A percentile compares a stretch with the other conserved stretches of the same genome.
Conservation (phyloP, 768 basidiomycete genomes). For the Pleurotus platypus region DNA sequence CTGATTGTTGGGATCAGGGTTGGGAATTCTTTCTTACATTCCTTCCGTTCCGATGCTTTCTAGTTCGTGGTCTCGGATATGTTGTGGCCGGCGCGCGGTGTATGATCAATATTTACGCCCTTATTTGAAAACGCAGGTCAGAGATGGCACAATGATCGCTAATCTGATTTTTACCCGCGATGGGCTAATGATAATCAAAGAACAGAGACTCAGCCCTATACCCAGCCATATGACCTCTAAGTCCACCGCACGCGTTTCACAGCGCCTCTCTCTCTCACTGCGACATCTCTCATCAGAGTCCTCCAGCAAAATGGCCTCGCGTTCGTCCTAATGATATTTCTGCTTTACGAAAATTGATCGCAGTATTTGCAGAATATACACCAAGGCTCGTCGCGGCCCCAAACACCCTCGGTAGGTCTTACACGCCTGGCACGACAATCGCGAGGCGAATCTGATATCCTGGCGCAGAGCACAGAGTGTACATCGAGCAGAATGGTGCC, state of each 20-base stretch:
- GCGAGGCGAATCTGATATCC: constrained; percentile 15
- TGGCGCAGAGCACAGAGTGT: constrained; percentile 86
- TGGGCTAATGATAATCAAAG: constrained; percentile 18
- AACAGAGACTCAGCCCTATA: constrained; percentile 22
- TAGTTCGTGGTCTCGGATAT: not conserved
- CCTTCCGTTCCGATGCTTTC: not conserved
- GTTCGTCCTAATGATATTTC: constrained; percentile 33
- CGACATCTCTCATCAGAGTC: constrained; percentile 47
- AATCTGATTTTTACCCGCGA: not conserved
- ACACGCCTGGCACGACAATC: constrained; percentile 11
- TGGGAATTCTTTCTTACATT: not conserved
- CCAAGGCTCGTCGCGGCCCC: constrained; percentile 81
- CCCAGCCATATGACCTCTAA: constrained; percentile 31
- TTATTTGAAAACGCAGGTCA: constrained; percentile 13
- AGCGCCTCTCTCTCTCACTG: constrained; percentile 62
- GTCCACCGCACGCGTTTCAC: constrained; percentile 32
- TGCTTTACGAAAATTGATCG: constrained; percentile 14
- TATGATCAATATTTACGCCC: not conserved
- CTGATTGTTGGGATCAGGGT: too few species aligned
- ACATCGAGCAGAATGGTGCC: constrained; percentile 83
- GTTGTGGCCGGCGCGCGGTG: not conserved
- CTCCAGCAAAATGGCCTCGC: constrained; percentile 45
- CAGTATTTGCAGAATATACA: constrained; percentile 49
- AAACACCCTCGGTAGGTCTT: constrained; percentile 82
- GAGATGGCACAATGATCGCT: constrained; percentile 9